Evolutionary conservation across 1,284 basidiomycete species (phyloP).

Genomic region (Boletus coffeatus): DNA sequence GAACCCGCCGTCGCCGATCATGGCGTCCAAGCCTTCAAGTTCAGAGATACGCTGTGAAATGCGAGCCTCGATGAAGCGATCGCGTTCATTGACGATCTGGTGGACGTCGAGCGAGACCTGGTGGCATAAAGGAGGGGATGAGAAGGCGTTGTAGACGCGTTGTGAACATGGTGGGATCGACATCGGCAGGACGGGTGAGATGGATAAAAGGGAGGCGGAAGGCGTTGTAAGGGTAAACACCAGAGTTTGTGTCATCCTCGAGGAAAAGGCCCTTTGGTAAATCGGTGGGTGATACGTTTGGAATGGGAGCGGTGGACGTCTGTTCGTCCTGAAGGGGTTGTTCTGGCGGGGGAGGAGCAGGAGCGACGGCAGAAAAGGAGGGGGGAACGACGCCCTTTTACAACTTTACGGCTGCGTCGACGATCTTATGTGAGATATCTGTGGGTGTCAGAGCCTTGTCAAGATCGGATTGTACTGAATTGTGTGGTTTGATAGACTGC

Average conservation of each 20-base stretch:
- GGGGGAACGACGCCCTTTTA: constrained; percentile 45
- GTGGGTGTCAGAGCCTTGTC: constrained; percentile 57
- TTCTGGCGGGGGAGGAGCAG: not conserved
- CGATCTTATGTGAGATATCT: constrained; percentile 58
- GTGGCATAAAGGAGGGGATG: constrained; percentile 86
- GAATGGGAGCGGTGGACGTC: not conserved
- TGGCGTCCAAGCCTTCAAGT: constrained; percentile 80
- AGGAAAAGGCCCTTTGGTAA: constrained; percentile 55
- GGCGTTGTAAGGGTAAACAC: constrained; percentile 49
- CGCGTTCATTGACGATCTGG: constrained; percentile 86
- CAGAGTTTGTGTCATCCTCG: constrained; percentile 45
- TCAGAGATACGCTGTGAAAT: constrained; percentile 89
- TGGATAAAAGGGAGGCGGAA: constrained; percentile 82
- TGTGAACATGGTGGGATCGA: constrained; percentile 54
- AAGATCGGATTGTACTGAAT: constrained; percentile 52
- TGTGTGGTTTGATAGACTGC: constrained; percentile 67
- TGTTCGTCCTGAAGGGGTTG: not conserved
- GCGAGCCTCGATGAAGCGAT: constrained; percentile 86
- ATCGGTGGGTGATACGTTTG: constrained; percentile 2
- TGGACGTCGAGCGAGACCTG: constrained; percentile 95
- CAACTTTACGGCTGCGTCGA: constrained; percentile 77
- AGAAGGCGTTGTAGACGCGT: constrained; percentile 78
- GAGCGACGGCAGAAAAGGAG: not conserved
- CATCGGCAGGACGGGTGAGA: constrained; percentile 58
- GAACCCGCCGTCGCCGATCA: constrained; percentile 82